Evolutionary conservation across 352 stramenopile species (phyloP).

Genomic region (Pythium biforme): DNA sequence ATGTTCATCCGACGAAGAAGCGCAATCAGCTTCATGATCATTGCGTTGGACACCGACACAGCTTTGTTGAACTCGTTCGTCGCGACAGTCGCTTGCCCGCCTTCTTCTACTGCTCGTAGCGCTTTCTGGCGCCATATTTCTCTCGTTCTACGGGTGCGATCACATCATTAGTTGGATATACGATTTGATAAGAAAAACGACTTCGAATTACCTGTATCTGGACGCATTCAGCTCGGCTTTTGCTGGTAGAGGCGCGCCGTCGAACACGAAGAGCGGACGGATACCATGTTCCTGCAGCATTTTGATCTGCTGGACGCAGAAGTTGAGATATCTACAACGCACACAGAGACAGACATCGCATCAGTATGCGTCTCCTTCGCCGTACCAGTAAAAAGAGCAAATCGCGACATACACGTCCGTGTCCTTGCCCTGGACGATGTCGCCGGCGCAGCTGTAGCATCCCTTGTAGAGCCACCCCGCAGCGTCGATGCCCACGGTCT

Average conservation of each 20-base stretch:
- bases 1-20: constrained; percentile 73
- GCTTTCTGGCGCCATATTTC: constrained; percentile 46
- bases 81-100: constrained; percentile 20
- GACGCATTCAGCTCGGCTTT: constrained; percentile 71
- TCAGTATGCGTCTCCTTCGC: too few relatives aligned
- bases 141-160: constrained; percentile 13
- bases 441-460: constrained; percentile 81
- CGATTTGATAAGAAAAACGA: neutral
- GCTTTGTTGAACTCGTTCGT: constrained; percentile 46
- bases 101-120: constrained; percentile 26
- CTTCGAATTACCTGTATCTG: constrained; percentile 39
- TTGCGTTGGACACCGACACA: constrained; percentile 67
- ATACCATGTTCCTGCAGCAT: constrained; percentile 83
- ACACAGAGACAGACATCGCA: too few relatives aligned
- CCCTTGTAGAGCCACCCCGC: constrained; percentile 90
- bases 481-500: constrained; percentile 70
- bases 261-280: constrained; percentile 91
- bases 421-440: constrained; percentile 67
- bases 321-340: constrained; percentile 72
- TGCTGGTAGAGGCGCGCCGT: constrained; percentile 88
- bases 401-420: constrained; percentile 39
- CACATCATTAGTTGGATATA: neutral
- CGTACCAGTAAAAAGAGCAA: too few relatives aligned
- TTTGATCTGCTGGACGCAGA: constrained; percentile 87
- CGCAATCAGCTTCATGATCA: constrained; percentile 66